Evolutionary conservation across 768 basidiomycete species (phyloP).

Genomic region (Leccinum rimulosum): DNA sequence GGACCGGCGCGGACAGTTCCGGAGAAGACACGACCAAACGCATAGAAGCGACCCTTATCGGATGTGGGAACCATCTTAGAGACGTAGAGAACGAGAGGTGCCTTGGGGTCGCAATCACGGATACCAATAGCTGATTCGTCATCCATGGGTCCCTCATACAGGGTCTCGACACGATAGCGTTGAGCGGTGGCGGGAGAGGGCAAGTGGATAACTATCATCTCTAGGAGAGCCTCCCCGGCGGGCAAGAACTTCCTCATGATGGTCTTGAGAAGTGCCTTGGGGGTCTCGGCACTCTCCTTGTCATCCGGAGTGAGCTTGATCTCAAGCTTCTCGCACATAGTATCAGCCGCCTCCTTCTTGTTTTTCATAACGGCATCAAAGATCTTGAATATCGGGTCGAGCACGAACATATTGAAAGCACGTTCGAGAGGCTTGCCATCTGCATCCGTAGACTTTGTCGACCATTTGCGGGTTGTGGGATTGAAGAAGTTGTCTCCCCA

Average conservation of each 20-base stretch:
- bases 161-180: conserved; percentile 97
- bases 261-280: conserved; percentile 91
- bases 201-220: conserved; percentile 99
- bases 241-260: conserved; percentile 99
- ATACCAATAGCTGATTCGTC: conserved; percentile 99
- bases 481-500: conserved; percentile 99
- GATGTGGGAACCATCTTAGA: conserved; percentile 99
- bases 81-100: conserved; percentile 95
- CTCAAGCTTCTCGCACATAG: conserved; percentile 96
- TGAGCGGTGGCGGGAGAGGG: conserved; percentile 97
- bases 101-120: conserved; percentile 96
- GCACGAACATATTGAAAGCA: conserved; percentile 97
- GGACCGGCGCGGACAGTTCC: conserved; percentile 96
- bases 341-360: conserved; percentile 84
- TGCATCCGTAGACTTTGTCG: conserved; percentile 67
- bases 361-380: conserved; percentile 99
- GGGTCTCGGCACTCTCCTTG: conserved; percentile 79
- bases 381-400: conserved; percentile 98
- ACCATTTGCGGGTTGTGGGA: conserved; percentile 95
- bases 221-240: conserved; percentile 95
- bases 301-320: conserved; percentile 85
- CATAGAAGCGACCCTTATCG: conserved; percentile 99
- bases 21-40: conserved; percentile 99
- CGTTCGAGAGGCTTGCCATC: conserved; percentile 94
- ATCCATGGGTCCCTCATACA: conserved; percentile 99